Evolutionary conservation across 495 filamentous ascomycete species (phyloP).

Genomic region (Xylaria acuta): DNA sequence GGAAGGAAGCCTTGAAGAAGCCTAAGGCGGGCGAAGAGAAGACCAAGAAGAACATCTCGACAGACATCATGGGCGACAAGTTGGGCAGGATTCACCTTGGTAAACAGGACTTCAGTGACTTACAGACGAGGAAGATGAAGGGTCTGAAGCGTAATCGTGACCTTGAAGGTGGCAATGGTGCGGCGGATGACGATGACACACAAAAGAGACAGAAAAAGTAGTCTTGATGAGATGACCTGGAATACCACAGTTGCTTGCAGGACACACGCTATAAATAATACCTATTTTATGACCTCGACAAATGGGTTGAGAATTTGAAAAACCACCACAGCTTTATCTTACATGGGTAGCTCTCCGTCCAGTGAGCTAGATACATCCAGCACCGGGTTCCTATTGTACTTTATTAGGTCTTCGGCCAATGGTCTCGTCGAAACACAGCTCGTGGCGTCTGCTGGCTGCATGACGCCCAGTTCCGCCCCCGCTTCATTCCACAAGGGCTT

Average conservation of each 20-base stretch:
- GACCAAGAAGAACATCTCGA: slow-evolving; percentile 94
- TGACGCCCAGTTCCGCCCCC: background rate
- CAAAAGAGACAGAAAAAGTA: slow-evolving; percentile 37
- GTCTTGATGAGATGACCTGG: background rate
- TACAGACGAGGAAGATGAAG: slow-evolving; percentile 99
- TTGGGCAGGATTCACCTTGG: slow-evolving; percentile 90
- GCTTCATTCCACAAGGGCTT: background rate
- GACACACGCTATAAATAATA: background rate
- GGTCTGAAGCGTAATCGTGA: slow-evolving; percentile 83
- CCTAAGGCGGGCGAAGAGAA: slow-evolving; percentile 74
- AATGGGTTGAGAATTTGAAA: slow-evolving; percentile 37
- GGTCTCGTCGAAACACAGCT: background rate
- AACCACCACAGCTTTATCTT: background rate
- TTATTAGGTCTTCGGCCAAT: background rate
- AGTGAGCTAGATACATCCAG: background rate
- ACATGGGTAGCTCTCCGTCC: background rate
- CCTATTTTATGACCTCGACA: slow-evolving; percentile 1
- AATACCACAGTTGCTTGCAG: background rate
- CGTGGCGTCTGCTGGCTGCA: background rate
- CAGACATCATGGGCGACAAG: slow-evolving; percentile 93
- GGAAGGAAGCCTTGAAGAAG: slow-evolving; percentile 92
- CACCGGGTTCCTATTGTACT: background rate
- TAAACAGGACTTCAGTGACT: slow-evolving; percentile 82
- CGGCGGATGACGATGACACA: slow-evolving; percentile 30
- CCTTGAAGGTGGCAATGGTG: slow-evolving; percentile 53